These are phyloP conservation scores for Wickerhamomyces rabaulensis DNA, from an alignment of 805 yeast genomes.

Conservation along the genomic window DNA sequence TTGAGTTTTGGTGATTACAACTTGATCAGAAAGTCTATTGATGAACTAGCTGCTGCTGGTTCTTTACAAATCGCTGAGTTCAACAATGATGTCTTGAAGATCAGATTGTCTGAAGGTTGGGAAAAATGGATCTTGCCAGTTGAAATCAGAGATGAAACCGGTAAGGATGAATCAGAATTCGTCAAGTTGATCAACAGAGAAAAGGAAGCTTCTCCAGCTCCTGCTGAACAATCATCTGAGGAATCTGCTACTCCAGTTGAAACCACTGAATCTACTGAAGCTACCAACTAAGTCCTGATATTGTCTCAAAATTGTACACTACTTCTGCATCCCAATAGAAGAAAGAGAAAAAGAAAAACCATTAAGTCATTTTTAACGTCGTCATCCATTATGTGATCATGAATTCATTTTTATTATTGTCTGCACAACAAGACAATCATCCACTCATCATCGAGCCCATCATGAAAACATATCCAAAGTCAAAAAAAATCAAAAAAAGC, in stretches of 20 bases:
- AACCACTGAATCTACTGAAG: neutral
- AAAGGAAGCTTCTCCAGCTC: neutral
- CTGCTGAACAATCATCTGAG: neutral
- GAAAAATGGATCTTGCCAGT: conserved; percentile 65
- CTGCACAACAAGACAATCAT: neutral
- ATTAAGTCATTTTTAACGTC: neutral
- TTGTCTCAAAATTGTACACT: neutral
- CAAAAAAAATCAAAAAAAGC: neutral
- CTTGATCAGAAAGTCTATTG: conserved; percentile 53
- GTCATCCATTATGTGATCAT: conserved; percentile 1
- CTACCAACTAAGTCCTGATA: neutral
- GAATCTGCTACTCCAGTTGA: neutral
- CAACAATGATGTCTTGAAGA: conserved; percentile 42
- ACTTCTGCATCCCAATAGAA: neutral
- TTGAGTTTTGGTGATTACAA: conserved; percentile 51
- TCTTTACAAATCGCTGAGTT: conserved; percentile 33
- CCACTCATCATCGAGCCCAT: neutral
- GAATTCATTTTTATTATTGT: neutral
- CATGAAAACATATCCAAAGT: neutral
- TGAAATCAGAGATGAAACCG: conserved; percentile 41
- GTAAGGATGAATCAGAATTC: conserved; percentile 35
- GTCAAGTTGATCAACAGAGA: conserved; percentile 14
- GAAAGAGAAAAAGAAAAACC: neutral
- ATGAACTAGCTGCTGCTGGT: conserved; percentile 29
- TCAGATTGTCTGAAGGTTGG: conserved; percentile 56